Evolutionary conservation across 257 asterid genomes (phyloP), one percentile per base, ranked within the genome.

Genomic region (Plantago elongata): DNA sequence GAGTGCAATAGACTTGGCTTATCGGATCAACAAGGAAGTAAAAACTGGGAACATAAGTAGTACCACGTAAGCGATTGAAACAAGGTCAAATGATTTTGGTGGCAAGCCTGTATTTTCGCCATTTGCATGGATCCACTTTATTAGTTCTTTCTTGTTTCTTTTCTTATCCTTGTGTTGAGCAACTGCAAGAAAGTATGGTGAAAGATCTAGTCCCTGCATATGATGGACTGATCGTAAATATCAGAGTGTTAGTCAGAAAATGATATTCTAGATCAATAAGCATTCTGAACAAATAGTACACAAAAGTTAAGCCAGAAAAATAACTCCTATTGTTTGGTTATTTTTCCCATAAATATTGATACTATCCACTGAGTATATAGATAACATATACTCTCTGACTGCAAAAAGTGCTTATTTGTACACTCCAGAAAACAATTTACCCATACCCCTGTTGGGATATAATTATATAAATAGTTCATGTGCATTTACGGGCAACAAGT

Each of bases 71-170:
- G 96, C 84, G 74, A 88, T 78, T 17, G 98, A 88, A 77, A 88
- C 87, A 58, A 91, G 81, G 77, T 91, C 98, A 51, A 82, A 84
- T 29, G 96, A 91, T 59, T 81, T 60, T 50, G 95, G 81, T 51
- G 96, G 86, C 83, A 91, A 76, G 77, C 98, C 90, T 7, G 96
- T 84, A 71, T 68, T 78, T 86, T 91, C 98, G 55, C 96, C 95
- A 46, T 86, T 91, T 69, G 81, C 96, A 64, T 91, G 98, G 72
- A 84, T 68, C 95, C 96, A 91, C 60, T 61, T 65, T 57, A 79
- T 72, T 30, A 71, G 69, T 54, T 81, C 78, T 79, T 60, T 74
- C 38, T 75, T 71, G 67, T 27, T 72, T 57, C 55, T 72, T 51
- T 69, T 74, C 78, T 82, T 88, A 61, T 91, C 92, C 65, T 86